phyloP scores from a whole-genome alignment of 176 grass and related monocot species.

The Olyra latifolia region DNA sequence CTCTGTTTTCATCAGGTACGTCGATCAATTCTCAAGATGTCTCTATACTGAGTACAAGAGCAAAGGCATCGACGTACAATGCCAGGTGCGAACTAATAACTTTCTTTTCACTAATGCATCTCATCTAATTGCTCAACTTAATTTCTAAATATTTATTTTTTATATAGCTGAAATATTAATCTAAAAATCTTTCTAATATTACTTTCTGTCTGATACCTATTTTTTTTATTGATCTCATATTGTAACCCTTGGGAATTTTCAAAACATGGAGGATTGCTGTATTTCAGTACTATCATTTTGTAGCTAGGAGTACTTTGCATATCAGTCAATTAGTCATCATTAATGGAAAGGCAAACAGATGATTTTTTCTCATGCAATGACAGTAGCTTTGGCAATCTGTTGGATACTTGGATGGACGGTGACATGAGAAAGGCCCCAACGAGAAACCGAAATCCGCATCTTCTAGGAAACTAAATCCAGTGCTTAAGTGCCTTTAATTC shows the following conservation, averaged over 20 bases:
- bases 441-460: background rate
- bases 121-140: background rate
- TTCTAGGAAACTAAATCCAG: background rate
- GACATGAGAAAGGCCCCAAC: background rate
- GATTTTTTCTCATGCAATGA: background rate
- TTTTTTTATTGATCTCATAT: background rate
- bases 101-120: background rate
- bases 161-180: background rate
- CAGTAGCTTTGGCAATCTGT: background rate
- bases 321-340: too few relatives aligned
- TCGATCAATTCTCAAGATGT: constrained; percentile 67
- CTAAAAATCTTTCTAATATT: background rate
- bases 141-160: background rate
- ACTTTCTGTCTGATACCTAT: too few relatives aligned
- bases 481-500: background rate
- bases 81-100: constrained; percentile 54
- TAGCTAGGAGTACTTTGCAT: too few relatives aligned
- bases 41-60: constrained; percentile 73
- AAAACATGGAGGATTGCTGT: background rate
- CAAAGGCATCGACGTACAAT: constrained; percentile 82
- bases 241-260: background rate
- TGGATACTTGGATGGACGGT: background rate
- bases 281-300: background rate
- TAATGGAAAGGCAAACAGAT: background rate
- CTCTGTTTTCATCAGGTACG: constrained; percentile 40